Percentiles rank a stretch among this genome's conserved stretches.
Evolutionary conservation across 2,329 filamentous ascomycete species (phyloP).

Genomic region (Beauveria brongniartii): DNA sequence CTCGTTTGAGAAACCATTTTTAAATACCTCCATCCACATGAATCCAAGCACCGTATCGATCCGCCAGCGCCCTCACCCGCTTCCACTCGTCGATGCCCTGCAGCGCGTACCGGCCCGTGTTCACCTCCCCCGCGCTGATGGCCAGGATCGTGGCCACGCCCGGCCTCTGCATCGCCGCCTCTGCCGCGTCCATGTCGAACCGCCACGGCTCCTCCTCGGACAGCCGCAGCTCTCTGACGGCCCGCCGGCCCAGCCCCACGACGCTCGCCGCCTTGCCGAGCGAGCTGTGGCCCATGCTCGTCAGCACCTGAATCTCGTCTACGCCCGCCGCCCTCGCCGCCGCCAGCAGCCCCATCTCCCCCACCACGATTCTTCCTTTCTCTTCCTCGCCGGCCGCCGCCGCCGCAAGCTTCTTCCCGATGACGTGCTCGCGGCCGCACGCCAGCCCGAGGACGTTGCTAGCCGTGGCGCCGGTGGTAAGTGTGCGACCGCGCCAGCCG

Average conservation of each 20-base stretch:
- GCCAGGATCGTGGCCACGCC: constrained; percentile 65
- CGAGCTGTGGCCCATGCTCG: constrained; percentile 76
- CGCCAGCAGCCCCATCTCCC: constrained; percentile 59
- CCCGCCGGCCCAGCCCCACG: constrained; percentile 65
- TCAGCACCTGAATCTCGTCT: constrained; percentile 65
- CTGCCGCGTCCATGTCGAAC: constrained; percentile 59
- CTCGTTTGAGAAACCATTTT: background rate
- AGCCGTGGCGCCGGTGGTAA: constrained; percentile 59
- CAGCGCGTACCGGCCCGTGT: constrained; percentile 71
- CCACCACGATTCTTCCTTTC: constrained; percentile 37
- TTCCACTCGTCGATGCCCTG: constrained; percentile 52
- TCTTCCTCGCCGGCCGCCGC: constrained; percentile 25
- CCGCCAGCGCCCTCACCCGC: constrained; percentile 59
- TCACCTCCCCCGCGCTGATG: constrained; percentile 83
- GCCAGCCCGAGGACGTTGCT: constrained; percentile 74
- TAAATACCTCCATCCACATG: constrained; percentile 68
- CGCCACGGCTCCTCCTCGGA: constrained; percentile 53
- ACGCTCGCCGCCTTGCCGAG: constrained; percentile 76
- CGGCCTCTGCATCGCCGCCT: constrained; percentile 43
- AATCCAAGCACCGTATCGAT: constrained; percentile 71
- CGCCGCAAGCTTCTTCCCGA: constrained; percentile 31
- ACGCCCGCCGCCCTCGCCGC: constrained; percentile 59
- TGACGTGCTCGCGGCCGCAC: constrained; percentile 55
- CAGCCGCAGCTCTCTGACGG: constrained; percentile 53
- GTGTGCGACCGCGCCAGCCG: constrained; percentile 43